Conservation (phyloP, 345 rosid genomes). For the Populus alba region DNA sequence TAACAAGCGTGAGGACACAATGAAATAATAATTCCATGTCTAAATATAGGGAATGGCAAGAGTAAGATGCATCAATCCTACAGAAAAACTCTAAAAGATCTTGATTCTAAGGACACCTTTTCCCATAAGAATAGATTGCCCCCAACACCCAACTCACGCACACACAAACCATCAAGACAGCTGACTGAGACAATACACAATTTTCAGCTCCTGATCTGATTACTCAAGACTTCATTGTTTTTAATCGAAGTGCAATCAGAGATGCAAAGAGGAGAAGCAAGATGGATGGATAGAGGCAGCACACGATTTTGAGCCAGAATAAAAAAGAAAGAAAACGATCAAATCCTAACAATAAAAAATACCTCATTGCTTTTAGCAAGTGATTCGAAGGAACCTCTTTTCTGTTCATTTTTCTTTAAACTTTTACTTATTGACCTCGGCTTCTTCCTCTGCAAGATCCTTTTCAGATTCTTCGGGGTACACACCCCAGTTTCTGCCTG, state of each 20-base stretch:
- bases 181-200: background rate
- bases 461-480: slow-evolving; percentile 21
- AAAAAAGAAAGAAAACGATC: background rate
- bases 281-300: background rate
- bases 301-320: background rate
- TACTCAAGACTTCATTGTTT: background rate
- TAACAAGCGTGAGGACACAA: background rate
- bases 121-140: background rate
- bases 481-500: slow-evolving; percentile 17
- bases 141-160: background rate
- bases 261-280: background rate
- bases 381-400: slow-evolving; percentile 24
- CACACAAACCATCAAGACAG: background rate
- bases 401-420: slow-evolving; percentile 27
- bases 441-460: slow-evolving; percentile 20
- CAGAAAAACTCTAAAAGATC: background rate
- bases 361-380: slow-evolving; percentile 40
- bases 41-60: background rate
- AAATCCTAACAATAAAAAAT: background rate
- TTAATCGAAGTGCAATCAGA: background rate
- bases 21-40: background rate
- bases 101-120: background rate
- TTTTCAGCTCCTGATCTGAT: background rate
- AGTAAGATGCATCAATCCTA: background rate
- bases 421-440: slow-evolving; percentile 14